Evolutionary conservation across 768 basidiomycete species (phyloP), one percentile per base, ranked within the genome.

Genomic region (Trametes coccinea): DNA sequence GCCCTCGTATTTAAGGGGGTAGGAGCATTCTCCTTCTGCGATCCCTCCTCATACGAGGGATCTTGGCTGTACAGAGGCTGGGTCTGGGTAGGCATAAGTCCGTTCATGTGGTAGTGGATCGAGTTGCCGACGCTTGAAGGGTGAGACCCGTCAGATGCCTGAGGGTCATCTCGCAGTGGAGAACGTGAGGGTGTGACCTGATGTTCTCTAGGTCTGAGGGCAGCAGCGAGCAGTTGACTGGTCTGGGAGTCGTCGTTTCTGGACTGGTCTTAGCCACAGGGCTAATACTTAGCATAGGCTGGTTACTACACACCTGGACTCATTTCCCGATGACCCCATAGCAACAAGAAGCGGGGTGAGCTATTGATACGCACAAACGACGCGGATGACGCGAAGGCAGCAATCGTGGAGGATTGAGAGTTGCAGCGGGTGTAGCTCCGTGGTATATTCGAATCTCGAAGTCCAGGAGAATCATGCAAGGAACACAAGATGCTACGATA

Each of bases 91-190:
- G 73, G 64, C 2, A 79, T 83, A 17, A 88, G 75, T 2, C 84
- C 87, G 66, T 84, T 81, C 61, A 84, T 79, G 67, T 83, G 80
- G 72, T 87, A 86, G 57, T 76, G 77, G 41, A 75, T 39, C 4
- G 69, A 40, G 74, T 70, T 64, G 69, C 71, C 61, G 16, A 59
- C 65, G 49, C 60, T 60, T 2, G 63, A 57, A 16, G 33, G 47
- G 16, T 45, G 33, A 9, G 64, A 59, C 6, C 40, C 60, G 2
- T 56, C 49, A 34, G 34, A 29, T 2, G 48, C 40, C 3, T 51
- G 47, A 16, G 31, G 27, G 11, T 55, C 61, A 13, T 47, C 53
- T 10, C 14, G 14, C 4, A 29, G 5, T 7, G 34, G 2, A 9
- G 14, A n/a, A 11, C 11, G 33, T 5, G 14, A 13, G n/a, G 13